Evolutionary conservation across 192 early-diverging fungal species (phyloP).

Genomic region (Cladochytrium replicatum): DNA sequence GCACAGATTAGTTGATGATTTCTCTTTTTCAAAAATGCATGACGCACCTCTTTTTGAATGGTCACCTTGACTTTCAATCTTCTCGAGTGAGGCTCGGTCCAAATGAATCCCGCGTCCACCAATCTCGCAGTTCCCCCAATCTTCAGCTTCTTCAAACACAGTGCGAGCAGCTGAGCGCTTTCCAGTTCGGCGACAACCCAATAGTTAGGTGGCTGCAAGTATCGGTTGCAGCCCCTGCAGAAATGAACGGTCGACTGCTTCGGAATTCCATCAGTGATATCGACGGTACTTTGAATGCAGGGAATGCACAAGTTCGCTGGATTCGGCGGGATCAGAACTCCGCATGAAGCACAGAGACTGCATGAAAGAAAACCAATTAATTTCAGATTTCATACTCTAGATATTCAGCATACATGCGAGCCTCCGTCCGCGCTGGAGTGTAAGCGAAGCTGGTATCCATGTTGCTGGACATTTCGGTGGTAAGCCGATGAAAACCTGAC

Average conservation of each 20-base stretch:
- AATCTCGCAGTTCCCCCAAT: constrained; percentile 87
- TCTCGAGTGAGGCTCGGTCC: constrained; percentile 90
- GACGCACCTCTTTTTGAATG: constrained; percentile 87
- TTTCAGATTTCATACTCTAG: background rate
- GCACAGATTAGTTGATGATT: background rate
- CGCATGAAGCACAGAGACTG: constrained; percentile 89
- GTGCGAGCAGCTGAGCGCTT: constrained; percentile 76
- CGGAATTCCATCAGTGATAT: constrained; percentile 97
- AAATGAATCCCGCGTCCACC: constrained; percentile 95
- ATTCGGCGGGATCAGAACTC: constrained; percentile 88
- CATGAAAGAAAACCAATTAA: background rate
- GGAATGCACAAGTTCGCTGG: constrained; percentile 97
- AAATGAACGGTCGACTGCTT: constrained; percentile 93
- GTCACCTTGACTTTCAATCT: constrained; percentile 96
- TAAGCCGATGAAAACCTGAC: no score
- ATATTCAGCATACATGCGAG: constrained; percentile 24
- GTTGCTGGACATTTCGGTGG: no score
- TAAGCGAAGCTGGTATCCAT: no score
- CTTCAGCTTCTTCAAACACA: constrained; percentile 88
- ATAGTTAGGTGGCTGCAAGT: constrained; percentile 85
- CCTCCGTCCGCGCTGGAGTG: constrained; percentile 29
- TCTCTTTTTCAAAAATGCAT: no score
- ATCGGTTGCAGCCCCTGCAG: constrained; percentile 95
- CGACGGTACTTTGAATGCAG: constrained; percentile 93
- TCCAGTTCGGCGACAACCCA: constrained; percentile 88